A percentile compares a stretch with the other conserved stretches of the same genome.
These are phyloP conservation scores for Jackrogersella minutella DNA, from an alignment of 495 filamentous ascomycete species.

Conservation along the genomic window DNA sequence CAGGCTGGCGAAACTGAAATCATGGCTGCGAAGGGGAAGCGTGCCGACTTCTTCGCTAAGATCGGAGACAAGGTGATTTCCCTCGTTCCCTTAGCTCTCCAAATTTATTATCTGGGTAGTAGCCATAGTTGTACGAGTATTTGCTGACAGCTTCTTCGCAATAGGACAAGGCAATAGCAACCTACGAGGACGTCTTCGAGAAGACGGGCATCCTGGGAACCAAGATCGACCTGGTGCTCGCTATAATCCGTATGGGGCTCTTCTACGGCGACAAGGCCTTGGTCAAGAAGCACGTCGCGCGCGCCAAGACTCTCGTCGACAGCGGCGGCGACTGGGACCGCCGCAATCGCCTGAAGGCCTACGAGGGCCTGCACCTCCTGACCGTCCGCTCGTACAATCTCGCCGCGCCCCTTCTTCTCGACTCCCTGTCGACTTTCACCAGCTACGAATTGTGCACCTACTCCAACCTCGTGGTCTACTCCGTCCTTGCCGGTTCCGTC, in stretches of 20 bases:
- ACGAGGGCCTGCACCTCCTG: conserved; percentile 92
- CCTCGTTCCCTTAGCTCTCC: too few relatives aligned
- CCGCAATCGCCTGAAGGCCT: conserved; percentile 96
- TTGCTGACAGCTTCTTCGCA: conserved; percentile 11
- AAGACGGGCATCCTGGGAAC: conserved; percentile 94
- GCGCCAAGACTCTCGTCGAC: conserved; percentile 89
- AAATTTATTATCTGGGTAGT: conserved; percentile 15
- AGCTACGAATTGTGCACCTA: conserved; percentile 98
- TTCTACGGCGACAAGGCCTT: conserved; percentile 92
- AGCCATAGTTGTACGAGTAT: conserved; percentile 5
- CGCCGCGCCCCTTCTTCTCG: conserved; percentile 91
- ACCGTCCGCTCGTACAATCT: conserved; percentile 88
- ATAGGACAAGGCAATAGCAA: conserved; percentile 90
- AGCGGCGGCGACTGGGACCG: conserved; percentile 98
- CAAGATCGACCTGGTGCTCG: conserved; percentile 95
- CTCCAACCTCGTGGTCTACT: conserved; percentile 91
- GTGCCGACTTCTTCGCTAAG: conserved; percentile 92
- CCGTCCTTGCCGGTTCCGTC: conserved; percentile 91
- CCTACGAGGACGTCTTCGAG: conserved; percentile 90
- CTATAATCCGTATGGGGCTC: conserved; percentile 92
- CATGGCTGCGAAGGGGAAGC: conserved; percentile 88
- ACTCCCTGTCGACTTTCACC: conserved; percentile 97
- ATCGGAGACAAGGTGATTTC: conserved; percentile 99
- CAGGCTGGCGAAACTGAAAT: conserved; percentile 96
- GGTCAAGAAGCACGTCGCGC: conserved; percentile 92